Evolutionary conservation across 2,329 filamentous ascomycete genomes (phyloP).

Genomic region (Clarireedia hainanense): DNA sequence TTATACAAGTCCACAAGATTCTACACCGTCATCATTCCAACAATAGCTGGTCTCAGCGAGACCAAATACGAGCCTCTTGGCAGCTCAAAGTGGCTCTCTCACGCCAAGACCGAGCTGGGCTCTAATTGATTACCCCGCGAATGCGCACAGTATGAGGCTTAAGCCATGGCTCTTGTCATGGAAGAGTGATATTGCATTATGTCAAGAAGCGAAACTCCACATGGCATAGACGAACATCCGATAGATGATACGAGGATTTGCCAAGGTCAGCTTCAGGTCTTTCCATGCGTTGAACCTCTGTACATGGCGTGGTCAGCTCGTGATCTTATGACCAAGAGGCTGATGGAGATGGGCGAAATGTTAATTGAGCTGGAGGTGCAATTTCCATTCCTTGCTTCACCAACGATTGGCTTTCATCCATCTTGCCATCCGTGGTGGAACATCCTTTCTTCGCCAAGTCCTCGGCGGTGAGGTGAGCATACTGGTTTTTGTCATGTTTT

Average conservation of each 20-base stretch:
- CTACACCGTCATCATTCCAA: neutral
- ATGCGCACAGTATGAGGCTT: neutral
- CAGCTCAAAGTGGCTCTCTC: neutral
- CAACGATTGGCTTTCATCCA: neutral
- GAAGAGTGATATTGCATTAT: slow-evolving; percentile 1
- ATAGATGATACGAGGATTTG: neutral
- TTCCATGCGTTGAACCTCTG: neutral
- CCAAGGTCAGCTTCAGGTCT: neutral
- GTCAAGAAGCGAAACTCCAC: neutral
- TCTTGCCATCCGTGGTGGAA: neutral
- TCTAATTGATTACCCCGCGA: slow-evolving; percentile 4
- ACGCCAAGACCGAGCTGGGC: slow-evolving; percentile 5
- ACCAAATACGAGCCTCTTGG: slow-evolving; percentile 3
- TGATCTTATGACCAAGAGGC: neutral
- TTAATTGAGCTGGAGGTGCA: neutral
- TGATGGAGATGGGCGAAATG: neutral
- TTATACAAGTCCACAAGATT: neutral
- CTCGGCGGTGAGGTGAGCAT: slow-evolving; percentile 14
- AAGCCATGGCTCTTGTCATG: neutral
- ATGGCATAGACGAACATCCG: neutral
- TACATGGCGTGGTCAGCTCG: neutral
- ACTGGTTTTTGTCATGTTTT: no score
- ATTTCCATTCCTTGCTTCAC: neutral
- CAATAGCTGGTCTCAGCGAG: slow-evolving; percentile 3
- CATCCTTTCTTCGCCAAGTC: neutral